Percentiles rank a stretch among this genome's conserved stretches.
Conservation (phyloP, 2,329 filamentous ascomycete species). For the Botrytis byssoidea region DNA sequence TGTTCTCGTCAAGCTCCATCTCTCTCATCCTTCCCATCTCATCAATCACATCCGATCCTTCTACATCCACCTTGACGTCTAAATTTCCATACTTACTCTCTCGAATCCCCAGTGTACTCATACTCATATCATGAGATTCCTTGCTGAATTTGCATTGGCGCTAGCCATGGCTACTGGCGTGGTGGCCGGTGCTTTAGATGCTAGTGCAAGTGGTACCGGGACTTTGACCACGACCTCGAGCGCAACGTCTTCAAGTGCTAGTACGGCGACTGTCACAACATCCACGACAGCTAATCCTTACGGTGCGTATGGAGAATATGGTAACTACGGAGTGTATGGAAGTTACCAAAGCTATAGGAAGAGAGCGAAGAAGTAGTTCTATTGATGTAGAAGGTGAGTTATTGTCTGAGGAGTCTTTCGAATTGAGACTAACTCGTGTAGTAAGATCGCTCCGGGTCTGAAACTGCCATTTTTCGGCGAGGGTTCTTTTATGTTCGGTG, state of each 20-base stretch:
- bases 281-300: background rate
- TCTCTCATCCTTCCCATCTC: background rate
- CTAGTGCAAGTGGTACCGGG: background rate
- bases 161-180: background rate
- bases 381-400: background rate
- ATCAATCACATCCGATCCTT: background rate
- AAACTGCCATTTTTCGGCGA: rapidly evolving
- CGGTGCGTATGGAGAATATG: conserved; percentile 14
- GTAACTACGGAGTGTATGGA: conserved; percentile 18
- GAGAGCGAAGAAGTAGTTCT: background rate
- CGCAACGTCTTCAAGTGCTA: background rate
- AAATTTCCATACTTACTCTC: background rate
- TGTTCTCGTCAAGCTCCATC: background rate
- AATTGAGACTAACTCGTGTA: background rate
- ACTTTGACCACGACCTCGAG: background rate
- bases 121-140: conserved; percentile 2
- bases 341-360: conserved; percentile 20
- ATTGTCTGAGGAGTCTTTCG: background rate
- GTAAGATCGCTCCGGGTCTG: background rate
- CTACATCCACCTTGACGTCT: background rate
- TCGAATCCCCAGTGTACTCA: background rate
- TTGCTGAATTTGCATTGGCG: background rate
- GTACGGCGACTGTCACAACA: background rate
- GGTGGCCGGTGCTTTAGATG: conserved; percentile 3
- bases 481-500: background rate